Conservation (phyloP, 148 eudicot species). For the Spergularia marina region DNA sequence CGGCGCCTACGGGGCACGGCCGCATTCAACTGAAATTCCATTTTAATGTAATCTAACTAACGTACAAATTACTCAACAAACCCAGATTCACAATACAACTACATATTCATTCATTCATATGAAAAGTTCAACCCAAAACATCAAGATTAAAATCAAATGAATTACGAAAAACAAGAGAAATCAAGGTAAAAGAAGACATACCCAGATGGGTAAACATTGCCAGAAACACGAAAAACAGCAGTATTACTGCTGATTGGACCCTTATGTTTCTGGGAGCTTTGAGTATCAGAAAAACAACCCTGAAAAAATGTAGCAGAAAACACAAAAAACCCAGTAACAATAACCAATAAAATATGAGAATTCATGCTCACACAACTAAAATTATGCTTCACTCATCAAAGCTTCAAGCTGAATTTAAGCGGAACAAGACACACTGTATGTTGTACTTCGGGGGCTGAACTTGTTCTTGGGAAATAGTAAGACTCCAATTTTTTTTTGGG, state of each 20-base stretch:
- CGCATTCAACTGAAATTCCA: too few species aligned
- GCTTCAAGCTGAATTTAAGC: neutral
- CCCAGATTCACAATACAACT: neutral
- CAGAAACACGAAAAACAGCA: slow-evolving; percentile 56
- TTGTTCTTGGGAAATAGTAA: too few species aligned
- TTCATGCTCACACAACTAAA: neutral
- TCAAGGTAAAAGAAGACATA: slow-evolving; percentile 23
- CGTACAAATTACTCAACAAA: too few species aligned
- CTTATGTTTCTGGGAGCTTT: neutral
- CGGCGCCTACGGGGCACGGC: too few species aligned
- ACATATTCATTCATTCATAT: neutral
- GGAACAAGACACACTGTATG: too few species aligned
- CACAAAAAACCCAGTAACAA: neutral
- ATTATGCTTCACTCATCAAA: neutral
- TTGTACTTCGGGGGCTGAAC: too few species aligned
- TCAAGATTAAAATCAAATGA: neutral
- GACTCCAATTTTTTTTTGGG: too few species aligned
- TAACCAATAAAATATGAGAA: neutral
- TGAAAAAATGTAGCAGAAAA: slow-evolving; percentile 18
- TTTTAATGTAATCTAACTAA: too few species aligned
- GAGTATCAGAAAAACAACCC: slow-evolving; percentile 23
- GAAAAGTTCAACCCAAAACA: neutral
- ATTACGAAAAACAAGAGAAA: neutral
- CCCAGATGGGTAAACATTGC: slow-evolving; percentile 85
- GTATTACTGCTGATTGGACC: slow-evolving; percentile 25